Conservation (phyloP, 2,329 filamentous ascomycete species). For the Ilyonectria robusta region DNA sequence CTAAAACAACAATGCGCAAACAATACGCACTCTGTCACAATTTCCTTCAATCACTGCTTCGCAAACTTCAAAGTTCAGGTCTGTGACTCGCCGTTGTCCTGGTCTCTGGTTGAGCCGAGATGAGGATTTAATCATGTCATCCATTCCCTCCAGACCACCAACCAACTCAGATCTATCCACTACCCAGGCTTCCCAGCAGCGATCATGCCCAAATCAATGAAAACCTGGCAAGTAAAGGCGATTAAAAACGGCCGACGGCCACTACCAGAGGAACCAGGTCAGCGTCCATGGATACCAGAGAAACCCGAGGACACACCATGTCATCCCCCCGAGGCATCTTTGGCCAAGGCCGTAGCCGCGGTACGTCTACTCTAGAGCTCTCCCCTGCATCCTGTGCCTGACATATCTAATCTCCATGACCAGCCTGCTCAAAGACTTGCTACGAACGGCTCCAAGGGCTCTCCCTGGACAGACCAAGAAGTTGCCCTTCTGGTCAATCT, state of each 20-base stretch:
- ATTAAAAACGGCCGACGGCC: background rate
- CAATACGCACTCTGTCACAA: background rate
- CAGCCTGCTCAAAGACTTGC: background rate
- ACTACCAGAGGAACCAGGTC: background rate
- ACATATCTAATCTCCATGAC: background rate
- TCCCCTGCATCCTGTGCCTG: background rate
- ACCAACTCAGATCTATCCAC: background rate
- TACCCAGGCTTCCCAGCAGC: background rate
- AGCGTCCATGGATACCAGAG: background rate
- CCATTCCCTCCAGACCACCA: background rate
- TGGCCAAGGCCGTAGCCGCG: background rate
- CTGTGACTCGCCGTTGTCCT: background rate
- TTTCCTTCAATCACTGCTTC: background rate
- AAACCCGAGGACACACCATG: background rate
- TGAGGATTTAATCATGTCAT: background rate
- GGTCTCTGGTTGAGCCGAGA: background rate
- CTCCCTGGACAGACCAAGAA: background rate
- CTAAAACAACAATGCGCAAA: background rate
- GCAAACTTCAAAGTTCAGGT: background rate
- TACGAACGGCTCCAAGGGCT: background rate
- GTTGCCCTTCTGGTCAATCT: background rate
- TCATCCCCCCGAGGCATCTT: background rate
- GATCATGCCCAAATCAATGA: background rate
- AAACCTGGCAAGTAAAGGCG: background rate
- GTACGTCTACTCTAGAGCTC: background rate